Evolutionary conservation across 2,329 filamentous ascomycete genomes (phyloP).

Genomic region (Stagonosporopsis chrysanthemi): DNA sequence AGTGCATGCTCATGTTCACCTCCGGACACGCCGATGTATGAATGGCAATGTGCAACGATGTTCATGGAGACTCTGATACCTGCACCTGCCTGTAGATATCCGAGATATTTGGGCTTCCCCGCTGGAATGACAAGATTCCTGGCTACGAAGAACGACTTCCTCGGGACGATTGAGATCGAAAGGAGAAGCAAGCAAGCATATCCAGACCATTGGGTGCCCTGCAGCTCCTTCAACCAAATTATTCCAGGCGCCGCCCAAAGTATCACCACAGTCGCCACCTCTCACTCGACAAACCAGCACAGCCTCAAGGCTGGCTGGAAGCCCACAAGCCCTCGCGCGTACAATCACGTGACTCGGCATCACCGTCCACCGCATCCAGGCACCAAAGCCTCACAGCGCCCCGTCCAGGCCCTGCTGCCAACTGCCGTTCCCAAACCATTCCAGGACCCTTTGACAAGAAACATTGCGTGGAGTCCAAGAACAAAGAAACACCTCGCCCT

Average conservation of each 20-base stretch:
- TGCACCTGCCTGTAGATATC: no score
- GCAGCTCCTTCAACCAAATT: no score
- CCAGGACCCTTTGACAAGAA: slow-evolving; percentile 1
- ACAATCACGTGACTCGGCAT: background rate
- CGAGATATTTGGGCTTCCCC: background rate
- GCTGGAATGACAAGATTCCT: background rate
- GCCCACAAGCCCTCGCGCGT: no score
- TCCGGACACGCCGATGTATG: no score
- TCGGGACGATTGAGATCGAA: background rate
- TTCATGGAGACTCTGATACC: no score
- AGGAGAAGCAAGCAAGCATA: background rate
- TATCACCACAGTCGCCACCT: background rate
- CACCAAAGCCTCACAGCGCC: slow-evolving; percentile 10
- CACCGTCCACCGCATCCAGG: background rate
- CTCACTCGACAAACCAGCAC: background rate
- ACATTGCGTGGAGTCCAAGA: background rate
- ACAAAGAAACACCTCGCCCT: background rate
- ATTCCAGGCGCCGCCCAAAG: background rate
- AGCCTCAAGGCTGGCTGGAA: background rate
- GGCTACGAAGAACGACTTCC: background rate
- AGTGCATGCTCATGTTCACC: no score
- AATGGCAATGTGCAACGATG: no score
- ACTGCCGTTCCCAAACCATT: slow-evolving; percentile 1
- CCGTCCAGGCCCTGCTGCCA: background rate
- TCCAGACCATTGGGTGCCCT: background rate